phyloP scores from a whole-genome alignment of 768 basidiomycete genomes.

The Pleurotus salmoneostramineus region DNA sequence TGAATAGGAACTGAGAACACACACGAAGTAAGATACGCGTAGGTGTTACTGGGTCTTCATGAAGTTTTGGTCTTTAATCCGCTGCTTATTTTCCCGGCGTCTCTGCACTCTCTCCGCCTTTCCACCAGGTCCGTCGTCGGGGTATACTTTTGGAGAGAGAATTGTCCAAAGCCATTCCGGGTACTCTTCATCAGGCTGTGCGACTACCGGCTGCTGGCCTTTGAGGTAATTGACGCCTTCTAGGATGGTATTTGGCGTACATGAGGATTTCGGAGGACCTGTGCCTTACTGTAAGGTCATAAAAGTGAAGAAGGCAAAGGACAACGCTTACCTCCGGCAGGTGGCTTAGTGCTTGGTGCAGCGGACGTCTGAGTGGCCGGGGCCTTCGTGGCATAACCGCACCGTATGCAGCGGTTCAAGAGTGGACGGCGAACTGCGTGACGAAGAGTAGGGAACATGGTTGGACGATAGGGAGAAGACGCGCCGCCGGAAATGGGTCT shows the following conservation, averaged over 20 bases:
- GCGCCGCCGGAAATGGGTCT: not conserved
- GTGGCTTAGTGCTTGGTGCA: not conserved
- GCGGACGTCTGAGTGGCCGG: not conserved
- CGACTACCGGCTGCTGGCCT: conserved; percentile 71
- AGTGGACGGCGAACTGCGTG: not conserved
- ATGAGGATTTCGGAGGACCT: conserved; percentile 48
- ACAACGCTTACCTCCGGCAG: not conserved
- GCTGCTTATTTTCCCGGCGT: conserved; percentile 58
- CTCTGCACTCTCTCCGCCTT: conserved; percentile 54
- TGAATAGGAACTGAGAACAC: not conserved
- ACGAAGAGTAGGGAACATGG: conserved; percentile 4
- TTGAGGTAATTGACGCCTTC: conserved; percentile 82
- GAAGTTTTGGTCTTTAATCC: conserved; percentile 80
- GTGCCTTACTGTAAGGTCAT: conserved; percentile 9
- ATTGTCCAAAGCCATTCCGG: conserved; percentile 89
- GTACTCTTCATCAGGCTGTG: conserved; percentile 78
- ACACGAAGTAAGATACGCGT: not conserved
- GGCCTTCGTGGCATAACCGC: not conserved
- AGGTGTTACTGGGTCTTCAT: conserved; percentile 69
- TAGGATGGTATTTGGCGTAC: conserved; percentile 69
- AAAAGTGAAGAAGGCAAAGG: not conserved
- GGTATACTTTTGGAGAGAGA: conserved; percentile 52
- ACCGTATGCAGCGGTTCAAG: not conserved
- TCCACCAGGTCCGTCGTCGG: conserved; percentile 75
- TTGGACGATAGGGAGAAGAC: not conserved